Base-by-base conservation (phyloP, 768 basidiomycete species). In the Naematelia aurantialba region DNA sequence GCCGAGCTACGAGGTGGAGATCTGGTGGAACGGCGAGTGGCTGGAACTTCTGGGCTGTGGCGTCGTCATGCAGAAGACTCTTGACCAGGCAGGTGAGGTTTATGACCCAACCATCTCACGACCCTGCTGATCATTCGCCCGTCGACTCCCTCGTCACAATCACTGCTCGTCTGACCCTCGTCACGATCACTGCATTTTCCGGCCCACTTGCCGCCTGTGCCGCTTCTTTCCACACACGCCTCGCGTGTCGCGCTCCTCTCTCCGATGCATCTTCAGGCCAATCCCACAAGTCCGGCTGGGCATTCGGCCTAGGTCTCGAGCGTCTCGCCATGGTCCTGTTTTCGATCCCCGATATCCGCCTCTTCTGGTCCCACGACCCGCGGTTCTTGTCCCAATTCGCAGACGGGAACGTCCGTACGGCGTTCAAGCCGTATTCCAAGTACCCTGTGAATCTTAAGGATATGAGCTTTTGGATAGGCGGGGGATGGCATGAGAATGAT, bases 241-340 rank as follows among this genome's bases (percentile, higher is more conserved):
- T n/a, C n/a, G n/a, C n/a, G n/a, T n/a, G n/a, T n/a, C n/a, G n/a
- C n/a, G n/a, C n/a, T n/a, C n/a, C n/a, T n/a, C n/a, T n/a, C n/a
- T n/a, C n/a, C n/a, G n/a, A n/a, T n/a, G n/a, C n/a, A n/a, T n/a
- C n/a, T n/a, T n/a, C 62, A 80, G 94, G 83, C 61, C 84, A 94
- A 1, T 79, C 82, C 0, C 79, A 89, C 70, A 93, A 94, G 68
- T 60, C 70, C 73, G 91, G 92, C 25, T 99, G 96, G 94, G 96
- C 96, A 0, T 98, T 97, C 70, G 96, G 96, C 24, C 85, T 99
- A 53, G 96, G 96, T 3, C 82, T 99, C 45, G 96, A 99, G 73
- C 85, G 96, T 29, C 93, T 98, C 63, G 91, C 93, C 14, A 99
- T 99, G 96, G 85, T 98, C 61, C 84, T 99, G 48, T 98, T 87